Percentiles rank a stretch among this genome's conserved stretches.
Evolutionary conservation across 768 basidiomycete species (phyloP).

Genomic region (Gloeophyllum trabeum): DNA sequence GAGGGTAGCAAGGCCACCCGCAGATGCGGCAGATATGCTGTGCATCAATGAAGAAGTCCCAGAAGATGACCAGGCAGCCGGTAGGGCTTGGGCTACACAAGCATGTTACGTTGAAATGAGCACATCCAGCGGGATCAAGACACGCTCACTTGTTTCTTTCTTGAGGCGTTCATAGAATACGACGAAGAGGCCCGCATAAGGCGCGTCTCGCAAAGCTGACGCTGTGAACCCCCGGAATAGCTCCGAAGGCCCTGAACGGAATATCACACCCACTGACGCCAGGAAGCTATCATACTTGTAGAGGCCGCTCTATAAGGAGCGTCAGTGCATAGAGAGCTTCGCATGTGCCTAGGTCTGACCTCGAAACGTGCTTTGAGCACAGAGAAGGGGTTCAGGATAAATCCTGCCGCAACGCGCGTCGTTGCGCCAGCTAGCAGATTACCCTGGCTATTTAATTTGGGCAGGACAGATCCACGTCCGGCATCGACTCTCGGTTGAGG

Average conservation of each 20-base stretch:
- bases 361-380: constrained; percentile 90
- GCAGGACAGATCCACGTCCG: constrained; percentile 41
- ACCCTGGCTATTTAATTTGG: constrained; percentile 61
- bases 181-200: constrained; percentile 86
- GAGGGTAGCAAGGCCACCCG: constrained; percentile 77
- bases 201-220: constrained; percentile 87
- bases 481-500: constrained; percentile 7
- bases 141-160: constrained; percentile 45
- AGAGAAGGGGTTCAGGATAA: constrained; percentile 82
- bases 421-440: constrained; percentile 84
- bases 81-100: constrained; percentile 26
- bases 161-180: constrained; percentile 86
- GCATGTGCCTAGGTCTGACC: constrained; percentile 39
- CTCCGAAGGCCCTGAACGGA: constrained; percentile 67
- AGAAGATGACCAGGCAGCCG: constrained; percentile 22
- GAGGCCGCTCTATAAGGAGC: constrained; percentile 56
- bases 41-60: constrained; percentile 44
- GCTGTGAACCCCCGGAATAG: constrained; percentile 80
- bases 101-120: not conserved
- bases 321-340: not conserved
- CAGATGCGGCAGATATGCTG: constrained; percentile 59
- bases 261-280: constrained; percentile 45
- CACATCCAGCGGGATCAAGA: not conserved
- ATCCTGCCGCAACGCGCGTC: constrained; percentile 69
- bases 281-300: constrained; percentile 57